These are phyloP conservation scores for Tulasnella sp. DNA, from an alignment of 768 basidiomycete genomes.

Conservation along the genomic window DNA sequence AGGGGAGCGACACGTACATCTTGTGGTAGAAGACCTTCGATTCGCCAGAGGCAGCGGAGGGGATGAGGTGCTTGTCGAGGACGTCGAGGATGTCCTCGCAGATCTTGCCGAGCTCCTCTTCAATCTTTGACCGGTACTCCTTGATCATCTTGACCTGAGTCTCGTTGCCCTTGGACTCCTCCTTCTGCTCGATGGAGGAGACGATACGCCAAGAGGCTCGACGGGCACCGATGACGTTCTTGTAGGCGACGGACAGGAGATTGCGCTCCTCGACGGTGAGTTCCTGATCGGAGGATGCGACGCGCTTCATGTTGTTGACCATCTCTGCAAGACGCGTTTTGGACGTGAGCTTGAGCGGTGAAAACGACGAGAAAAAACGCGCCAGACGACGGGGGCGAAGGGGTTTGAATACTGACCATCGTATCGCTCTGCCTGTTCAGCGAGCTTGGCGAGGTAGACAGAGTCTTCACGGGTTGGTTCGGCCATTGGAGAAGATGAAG, in stretches of 20 bases:
- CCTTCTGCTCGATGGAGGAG: slow-evolving; percentile 51
- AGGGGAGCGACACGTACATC: slow-evolving; percentile 50
- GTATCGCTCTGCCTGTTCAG: slow-evolving; percentile 85
- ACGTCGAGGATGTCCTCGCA: slow-evolving; percentile 51
- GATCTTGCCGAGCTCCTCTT: slow-evolving; percentile 49
- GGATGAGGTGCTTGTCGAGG: slow-evolving; percentile 41
- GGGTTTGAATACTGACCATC: slow-evolving; percentile 54
- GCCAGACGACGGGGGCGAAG: neutral
- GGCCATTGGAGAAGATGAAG: neutral
- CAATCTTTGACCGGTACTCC: slow-evolving; percentile 49
- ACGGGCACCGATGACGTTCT: slow-evolving; percentile 79
- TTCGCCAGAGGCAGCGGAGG: slow-evolving; percentile 68
- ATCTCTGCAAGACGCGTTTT: slow-evolving; percentile 38
- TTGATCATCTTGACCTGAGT: slow-evolving; percentile 49
- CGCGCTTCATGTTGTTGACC: slow-evolving; percentile 50
- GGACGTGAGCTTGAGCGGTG: neutral
- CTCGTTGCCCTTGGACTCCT: slow-evolving; percentile 49
- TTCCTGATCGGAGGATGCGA: slow-evolving; percentile 49
- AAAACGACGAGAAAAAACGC: neutral
- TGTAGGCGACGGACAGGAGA: slow-evolving; percentile 54
- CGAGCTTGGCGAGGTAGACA: slow-evolving; percentile 71
- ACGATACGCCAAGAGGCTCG: slow-evolving; percentile 79
- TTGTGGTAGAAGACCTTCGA: slow-evolving; percentile 88
- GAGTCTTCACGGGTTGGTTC: slow-evolving; percentile 41
- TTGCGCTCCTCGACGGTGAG: slow-evolving; percentile 53